Percentiles rank a stretch among this genome's conserved stretches.
These are phyloP conservation scores for Aspergillus asperescens DNA, from an alignment of 495 filamentous ascomycete species.

Conservation along the genomic window DNA sequence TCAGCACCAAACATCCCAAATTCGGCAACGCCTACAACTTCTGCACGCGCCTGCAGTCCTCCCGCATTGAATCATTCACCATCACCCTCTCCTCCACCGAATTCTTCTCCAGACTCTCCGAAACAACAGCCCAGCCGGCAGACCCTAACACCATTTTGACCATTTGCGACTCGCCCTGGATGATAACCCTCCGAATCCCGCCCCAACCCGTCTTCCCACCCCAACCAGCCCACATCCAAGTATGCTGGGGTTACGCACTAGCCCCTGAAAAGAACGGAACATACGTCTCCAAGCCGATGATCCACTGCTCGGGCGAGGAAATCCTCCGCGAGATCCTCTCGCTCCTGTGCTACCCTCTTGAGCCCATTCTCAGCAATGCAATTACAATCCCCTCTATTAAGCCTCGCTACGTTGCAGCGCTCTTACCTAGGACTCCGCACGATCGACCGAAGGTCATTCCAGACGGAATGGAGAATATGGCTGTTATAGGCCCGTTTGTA, in stretches of 20 bases:
- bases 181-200: constrained; percentile 33
- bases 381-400: constrained; percentile 37
- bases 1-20: constrained; percentile 19
- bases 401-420: constrained; percentile 23
- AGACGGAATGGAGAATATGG: constrained; percentile 33
- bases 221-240: constrained; percentile 27
- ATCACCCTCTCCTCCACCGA: constrained; percentile 30
- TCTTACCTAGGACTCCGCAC: constrained; percentile 22
- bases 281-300: constrained; percentile 39
- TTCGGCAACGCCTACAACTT: constrained; percentile 43
- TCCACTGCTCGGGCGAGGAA: constrained; percentile 35
- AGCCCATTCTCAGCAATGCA: constrained; percentile 15
- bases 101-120: constrained; percentile 26
- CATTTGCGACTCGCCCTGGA: constrained; percentile 34
- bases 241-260: constrained; percentile 40
- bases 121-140: constrained; percentile 25
- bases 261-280: constrained; percentile 28
- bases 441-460: constrained; percentile 39
- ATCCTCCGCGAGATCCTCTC: constrained; percentile 35
- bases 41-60: constrained; percentile 30
- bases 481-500: constrained; percentile 40
- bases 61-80: constrained; percentile 37
- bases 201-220: constrained; percentile 36
- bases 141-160: constrained; percentile 30
- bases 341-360: constrained; percentile 25